Evolutionary conservation across 2,329 filamentous ascomycete genomes (phyloP).

Genomic region (Exophiala alcalophila): DNA sequence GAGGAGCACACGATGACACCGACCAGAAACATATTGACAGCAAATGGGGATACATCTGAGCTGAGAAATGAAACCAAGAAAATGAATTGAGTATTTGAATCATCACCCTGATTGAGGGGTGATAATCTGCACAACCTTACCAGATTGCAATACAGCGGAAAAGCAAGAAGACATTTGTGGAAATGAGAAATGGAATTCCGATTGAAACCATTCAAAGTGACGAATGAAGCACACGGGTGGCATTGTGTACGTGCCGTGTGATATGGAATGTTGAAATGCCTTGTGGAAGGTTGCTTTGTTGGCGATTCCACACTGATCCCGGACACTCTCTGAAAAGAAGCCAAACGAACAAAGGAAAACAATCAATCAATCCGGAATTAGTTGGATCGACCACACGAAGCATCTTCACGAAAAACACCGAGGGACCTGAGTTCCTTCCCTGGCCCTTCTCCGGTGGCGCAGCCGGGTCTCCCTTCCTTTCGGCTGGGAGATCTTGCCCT

Average conservation of each 20-base stretch:
- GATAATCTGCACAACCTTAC: slow-evolving; percentile 1
- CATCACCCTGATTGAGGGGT: not conserved
- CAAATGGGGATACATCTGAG: slow-evolving; percentile 21
- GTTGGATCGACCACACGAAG: slow-evolving; percentile 3
- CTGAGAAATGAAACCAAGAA: slow-evolving; percentile 6
- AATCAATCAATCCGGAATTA: slow-evolving; percentile 5
- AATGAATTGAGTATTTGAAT: slow-evolving; percentile 7
- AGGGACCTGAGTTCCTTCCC: slow-evolving; percentile 32
- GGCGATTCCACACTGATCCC: not conserved
- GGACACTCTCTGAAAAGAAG: slow-evolving; percentile 6
- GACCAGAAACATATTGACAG: slow-evolving; percentile 24
- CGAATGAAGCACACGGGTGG: slow-evolving; percentile 17
- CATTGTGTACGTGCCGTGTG: slow-evolving; percentile 24
- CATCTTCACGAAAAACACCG: slow-evolving; percentile 20
- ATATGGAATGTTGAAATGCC: slow-evolving; percentile 28
- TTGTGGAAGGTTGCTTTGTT: slow-evolving; percentile 20
- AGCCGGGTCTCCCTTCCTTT: slow-evolving; percentile 17
- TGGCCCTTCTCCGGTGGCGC: slow-evolving; percentile 31
- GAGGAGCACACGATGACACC: slow-evolving; percentile 36
- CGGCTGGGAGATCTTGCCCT: slow-evolving; percentile 10
- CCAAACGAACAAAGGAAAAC: slow-evolving; percentile 6
- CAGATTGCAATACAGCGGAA: slow-evolving; percentile 17
- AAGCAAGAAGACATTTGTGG: slow-evolving; percentile 22
- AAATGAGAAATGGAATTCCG: slow-evolving; percentile 24
- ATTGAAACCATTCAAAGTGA: slow-evolving; percentile 14